phyloP scores from a whole-genome alignment of 257 asterid genomes.

The Solanum pennellii region DNA sequence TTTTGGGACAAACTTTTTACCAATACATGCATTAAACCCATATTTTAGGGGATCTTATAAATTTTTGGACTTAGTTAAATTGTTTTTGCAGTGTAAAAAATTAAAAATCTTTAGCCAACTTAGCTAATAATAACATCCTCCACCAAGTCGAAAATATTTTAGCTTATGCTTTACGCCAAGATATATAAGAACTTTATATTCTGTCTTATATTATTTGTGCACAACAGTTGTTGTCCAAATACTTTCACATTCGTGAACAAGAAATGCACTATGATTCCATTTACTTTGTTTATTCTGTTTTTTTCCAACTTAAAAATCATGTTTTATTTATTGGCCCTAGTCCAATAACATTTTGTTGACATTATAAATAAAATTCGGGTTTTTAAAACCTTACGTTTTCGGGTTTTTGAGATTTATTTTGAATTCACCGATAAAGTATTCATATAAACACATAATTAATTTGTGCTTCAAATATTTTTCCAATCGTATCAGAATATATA shows the following conservation, averaged over 20 bases:
- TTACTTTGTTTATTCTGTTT: neutral
- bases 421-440: no score
- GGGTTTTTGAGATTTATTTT: no score
- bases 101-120: neutral
- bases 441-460: fast-evolving
- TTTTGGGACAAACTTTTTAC: neutral
- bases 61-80: neutral
- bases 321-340: neutral
- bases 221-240: neutral
- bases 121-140: neutral
- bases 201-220: neutral
- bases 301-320: neutral
- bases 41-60: neutral
- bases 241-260: neutral
- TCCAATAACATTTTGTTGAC: no score
- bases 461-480: neutral
- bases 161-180: neutral
- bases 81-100: neutral
- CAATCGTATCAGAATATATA: no score
- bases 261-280: neutral
- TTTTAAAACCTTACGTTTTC: no score
- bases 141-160: neutral
- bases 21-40: neutral
- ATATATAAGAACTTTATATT: neutral
- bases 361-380: no score